Base-by-base conservation (phyloP, 23 red algal genomes). In the Gracilariopsis chorda region DNA sequence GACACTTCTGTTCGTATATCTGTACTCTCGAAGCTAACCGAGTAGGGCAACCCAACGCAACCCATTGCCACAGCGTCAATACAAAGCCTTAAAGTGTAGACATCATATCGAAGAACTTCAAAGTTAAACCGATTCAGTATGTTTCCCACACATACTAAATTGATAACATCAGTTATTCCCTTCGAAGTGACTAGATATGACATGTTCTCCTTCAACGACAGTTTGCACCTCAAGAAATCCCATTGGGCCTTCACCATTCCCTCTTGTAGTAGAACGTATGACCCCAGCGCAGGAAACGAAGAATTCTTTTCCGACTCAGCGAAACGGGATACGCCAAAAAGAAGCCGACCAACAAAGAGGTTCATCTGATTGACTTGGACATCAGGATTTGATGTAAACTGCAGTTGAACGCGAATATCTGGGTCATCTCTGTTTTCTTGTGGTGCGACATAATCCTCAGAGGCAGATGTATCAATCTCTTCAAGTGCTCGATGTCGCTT, bases 91-190 rank as follows among this genome's bases (percentile, higher is more conserved):
- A 89, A 44, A 12, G 85, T 89, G 29, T 77, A 52, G 12, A 39
- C 78, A 1, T 65, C 85, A 77, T 89, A 76, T 52, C 69, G 67
- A 48, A 58, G 51, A 43, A 55, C 56, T 32, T 89, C 85, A 51
- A 89, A 77, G n/a, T 78, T 60, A 13, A 89, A 61, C 17, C 67
- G 85, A 42, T 89, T 89, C 51, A 89, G 39, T 47, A 89, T 89
- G 51, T 89, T 89, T 13, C 61, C 65, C 28, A 75, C 29, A 19
- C 27, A 55, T 21, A 58, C 27, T 41, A 47, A 77, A 39, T 61
- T 70, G 2, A 21, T 47, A 44, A 6, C 12, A 17, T 21, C 20
- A 41, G 49, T 6, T 27, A 17, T 14, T 55, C 37, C 33, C 6
- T 47, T 70, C 17, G 85, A 77, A 37, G 33, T 52, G 14, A 47